phyloP scores from a whole-genome alignment of 2,329 filamentous ascomycete species.

The Ramularia endophylla region DNA sequence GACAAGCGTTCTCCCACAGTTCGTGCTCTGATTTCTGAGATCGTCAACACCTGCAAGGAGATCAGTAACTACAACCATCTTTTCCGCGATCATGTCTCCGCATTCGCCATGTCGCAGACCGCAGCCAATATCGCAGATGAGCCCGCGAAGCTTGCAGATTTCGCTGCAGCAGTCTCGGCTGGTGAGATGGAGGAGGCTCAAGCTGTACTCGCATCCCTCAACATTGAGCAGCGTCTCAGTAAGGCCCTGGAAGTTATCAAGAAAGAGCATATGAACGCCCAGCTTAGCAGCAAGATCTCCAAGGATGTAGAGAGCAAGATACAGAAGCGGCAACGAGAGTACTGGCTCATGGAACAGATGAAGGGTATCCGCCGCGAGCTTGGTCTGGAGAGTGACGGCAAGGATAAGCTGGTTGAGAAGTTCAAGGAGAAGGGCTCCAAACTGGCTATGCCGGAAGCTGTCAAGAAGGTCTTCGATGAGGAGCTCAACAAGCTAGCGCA shows the following conservation, averaged over 20 bases:
- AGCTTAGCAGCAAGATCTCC: conserved; percentile 92
- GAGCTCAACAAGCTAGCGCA: conserved; percentile 96
- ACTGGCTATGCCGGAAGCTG: conserved; percentile 91
- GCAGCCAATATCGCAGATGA: conserved; percentile 93
- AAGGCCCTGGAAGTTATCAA: conserved; percentile 91
- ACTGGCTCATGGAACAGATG: conserved; percentile 99
- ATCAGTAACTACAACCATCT: conserved; percentile 89
- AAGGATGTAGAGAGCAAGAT: conserved; percentile 98
- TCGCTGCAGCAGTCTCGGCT: conserved; percentile 92
- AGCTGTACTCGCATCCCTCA: conserved; percentile 79
- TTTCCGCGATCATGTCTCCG: conserved; percentile 95
- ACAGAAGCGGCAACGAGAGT: conserved; percentile 92
- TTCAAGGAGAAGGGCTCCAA: conserved; percentile 95
- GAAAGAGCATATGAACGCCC: conserved; percentile 97
- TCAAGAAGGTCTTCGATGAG: conserved; percentile 97
- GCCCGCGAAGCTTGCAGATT: conserved; percentile 91
- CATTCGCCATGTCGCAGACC: conserved; percentile 92
- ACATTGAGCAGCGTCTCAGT: conserved; percentile 86
- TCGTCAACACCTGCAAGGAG: conserved; percentile 98
- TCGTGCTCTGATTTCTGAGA: conserved; percentile 90
- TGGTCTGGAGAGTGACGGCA: conserved; percentile 94
- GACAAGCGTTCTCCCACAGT: conserved; percentile 88
- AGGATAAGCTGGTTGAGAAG: conserved; percentile 95
- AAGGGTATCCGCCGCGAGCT: conserved; percentile 95
- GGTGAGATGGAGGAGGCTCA: conserved; percentile 90